phyloP scores from a whole-genome alignment of 768 basidiomycete species.

The Leccinum sublutescens region DNA sequence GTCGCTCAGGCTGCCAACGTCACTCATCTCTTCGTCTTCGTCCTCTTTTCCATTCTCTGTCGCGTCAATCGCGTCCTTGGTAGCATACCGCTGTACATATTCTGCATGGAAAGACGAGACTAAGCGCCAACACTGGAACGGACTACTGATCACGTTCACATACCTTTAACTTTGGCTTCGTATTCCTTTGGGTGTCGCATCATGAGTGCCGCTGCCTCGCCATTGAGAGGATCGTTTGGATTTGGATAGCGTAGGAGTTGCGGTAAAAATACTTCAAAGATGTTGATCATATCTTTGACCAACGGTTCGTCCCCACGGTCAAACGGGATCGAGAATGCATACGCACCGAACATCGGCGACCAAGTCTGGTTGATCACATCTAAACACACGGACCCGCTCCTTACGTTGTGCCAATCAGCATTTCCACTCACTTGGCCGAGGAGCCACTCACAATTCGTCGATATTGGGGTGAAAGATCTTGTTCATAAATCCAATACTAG shows the following conservation, averaged over 20 bases:
- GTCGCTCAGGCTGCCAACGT: slow-evolving; percentile 79
- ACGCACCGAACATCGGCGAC: slow-evolving; percentile 99
- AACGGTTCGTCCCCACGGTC: slow-evolving; percentile 1
- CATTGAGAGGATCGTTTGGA: slow-evolving; percentile 96
- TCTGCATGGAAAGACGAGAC: slow-evolving; percentile 45
- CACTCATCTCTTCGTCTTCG: slow-evolving; percentile 87
- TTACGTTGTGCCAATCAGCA: slow-evolving; percentile 28
- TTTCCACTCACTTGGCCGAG: not conserved
- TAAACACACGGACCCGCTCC: slow-evolving; percentile 96
- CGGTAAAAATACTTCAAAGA: slow-evolving; percentile 97
- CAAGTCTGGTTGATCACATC: slow-evolving; percentile 99
- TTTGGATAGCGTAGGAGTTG: slow-evolving; percentile 98
- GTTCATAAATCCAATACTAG: slow-evolving; percentile 99
- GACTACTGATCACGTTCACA: slow-evolving; percentile 15
- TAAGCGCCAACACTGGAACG: slow-evolving; percentile 6
- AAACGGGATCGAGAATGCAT: not conserved
- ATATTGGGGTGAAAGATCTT: slow-evolving; percentile 99
- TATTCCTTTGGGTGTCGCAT: slow-evolving; percentile 98
- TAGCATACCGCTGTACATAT: slow-evolving; percentile 94
- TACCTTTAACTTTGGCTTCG: slow-evolving; percentile 90
- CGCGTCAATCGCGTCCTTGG: slow-evolving; percentile 84
- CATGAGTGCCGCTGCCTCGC: slow-evolving; percentile 94
- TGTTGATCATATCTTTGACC: slow-evolving; percentile 93
- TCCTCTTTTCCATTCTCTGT: slow-evolving; percentile 58
- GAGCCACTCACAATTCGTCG: slow-evolving; percentile 81